Percentiles rank a stretch among this genome's conserved stretches.
Conservation (phyloP, 2,329 filamentous ascomycete species). For the Trichoderma endophyticum region DNA sequence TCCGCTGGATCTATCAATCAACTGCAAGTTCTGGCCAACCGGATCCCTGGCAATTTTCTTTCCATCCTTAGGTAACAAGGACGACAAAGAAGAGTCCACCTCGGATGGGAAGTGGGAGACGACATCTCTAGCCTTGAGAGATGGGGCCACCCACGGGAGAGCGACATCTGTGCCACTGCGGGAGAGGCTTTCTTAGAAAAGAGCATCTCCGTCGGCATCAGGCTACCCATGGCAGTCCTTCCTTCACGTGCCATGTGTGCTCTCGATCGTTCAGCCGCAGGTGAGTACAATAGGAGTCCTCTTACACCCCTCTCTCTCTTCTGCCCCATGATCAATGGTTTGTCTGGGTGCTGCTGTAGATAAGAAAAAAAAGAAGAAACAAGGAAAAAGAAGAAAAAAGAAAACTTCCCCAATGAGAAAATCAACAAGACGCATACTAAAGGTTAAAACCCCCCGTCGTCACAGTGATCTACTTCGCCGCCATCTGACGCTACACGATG, state of each 20-base stretch:
- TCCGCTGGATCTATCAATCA: background rate
- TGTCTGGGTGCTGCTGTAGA: background rate
- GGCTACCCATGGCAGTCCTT: conserved; percentile 36
- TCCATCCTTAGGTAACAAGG: background rate
- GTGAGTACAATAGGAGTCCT: conserved; percentile 27
- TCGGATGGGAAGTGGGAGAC: conserved; percentile 15
- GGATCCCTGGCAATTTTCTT: background rate
- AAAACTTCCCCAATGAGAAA: background rate
- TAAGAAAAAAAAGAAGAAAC: background rate
- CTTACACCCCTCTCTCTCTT: background rate
- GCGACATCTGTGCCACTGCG: conserved; percentile 39
- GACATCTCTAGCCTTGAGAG: background rate
- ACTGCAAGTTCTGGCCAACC: background rate
- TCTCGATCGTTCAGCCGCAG: conserved; percentile 39
- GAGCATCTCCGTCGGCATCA: conserved; percentile 41
- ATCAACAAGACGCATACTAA: conserved; percentile 8
- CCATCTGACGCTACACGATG: conserved; percentile 37
- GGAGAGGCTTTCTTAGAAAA: conserved; percentile 40
- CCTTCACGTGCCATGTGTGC: conserved; percentile 37
- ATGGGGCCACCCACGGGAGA: conserved; percentile 20
- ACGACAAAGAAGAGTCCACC: background rate
- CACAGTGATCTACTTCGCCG: conserved; percentile 38
- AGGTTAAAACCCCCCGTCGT: background rate
- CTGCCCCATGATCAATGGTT: background rate
- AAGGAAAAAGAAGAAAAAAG: background rate